Percentiles rank a stretch among this genome's conserved stretches.
These are phyloP conservation scores for Pharnaceum exiguum DNA, from an alignment of 148 eudicot genomes.

Conservation along the genomic window DNA sequence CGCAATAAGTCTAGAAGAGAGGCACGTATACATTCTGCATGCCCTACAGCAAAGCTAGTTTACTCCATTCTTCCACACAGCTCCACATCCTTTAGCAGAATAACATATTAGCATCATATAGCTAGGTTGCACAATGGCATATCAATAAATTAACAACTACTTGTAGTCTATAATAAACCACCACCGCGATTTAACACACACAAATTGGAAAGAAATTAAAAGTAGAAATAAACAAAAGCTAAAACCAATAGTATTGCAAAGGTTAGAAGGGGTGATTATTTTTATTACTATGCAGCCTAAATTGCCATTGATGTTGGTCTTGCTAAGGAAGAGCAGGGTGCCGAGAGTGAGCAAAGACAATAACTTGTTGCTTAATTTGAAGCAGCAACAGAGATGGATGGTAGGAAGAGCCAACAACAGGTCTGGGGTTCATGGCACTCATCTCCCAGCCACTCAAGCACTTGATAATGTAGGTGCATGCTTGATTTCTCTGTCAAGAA, in stretches of 20 bases:
- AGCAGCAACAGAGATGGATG: conserved; percentile 24
- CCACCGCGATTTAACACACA: too few species aligned
- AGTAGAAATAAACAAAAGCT: background rate
- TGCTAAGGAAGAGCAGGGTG: conserved; percentile 6
- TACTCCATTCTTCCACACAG: too few species aligned
- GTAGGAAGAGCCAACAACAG: conserved; percentile 25
- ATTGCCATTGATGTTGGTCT: conserved; percentile 11
- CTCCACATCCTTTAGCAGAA: too few species aligned
- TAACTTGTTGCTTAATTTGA: background rate
- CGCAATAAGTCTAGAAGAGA: background rate
- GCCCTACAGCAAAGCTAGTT: background rate
- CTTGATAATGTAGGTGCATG: conserved; percentile 13
- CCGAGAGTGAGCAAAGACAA: too few species aligned
- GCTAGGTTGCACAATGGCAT: too few species aligned
- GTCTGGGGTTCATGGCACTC: conserved; percentile 28
- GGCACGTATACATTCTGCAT: conserved; percentile 12
- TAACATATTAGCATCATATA: too few species aligned
- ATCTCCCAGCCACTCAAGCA: conserved; percentile 13
- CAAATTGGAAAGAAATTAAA: background rate
- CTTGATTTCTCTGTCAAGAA: background rate
- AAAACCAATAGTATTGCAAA: too few species aligned
- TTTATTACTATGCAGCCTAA: conserved; percentile 3
- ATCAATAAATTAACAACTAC: too few species aligned
- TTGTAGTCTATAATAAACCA: too few species aligned
- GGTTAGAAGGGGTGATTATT: too few species aligned